phyloP scores from a whole-genome alignment of 345 rosid genomes.

The Rhizophora mangle region DNA sequence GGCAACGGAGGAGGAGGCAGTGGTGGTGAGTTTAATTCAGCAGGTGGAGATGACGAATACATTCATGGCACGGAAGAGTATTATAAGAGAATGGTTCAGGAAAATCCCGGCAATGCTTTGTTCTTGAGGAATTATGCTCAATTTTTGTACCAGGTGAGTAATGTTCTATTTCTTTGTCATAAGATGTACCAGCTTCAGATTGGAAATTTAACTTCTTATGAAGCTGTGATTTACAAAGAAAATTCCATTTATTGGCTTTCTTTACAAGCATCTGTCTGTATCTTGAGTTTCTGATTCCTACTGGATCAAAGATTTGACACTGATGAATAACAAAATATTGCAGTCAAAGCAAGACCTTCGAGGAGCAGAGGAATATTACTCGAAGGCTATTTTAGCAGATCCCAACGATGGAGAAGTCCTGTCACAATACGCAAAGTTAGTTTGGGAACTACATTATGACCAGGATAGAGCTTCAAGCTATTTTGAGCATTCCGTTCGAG shows the following conservation, averaged over 20 bases:
- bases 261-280: too few relatives aligned
- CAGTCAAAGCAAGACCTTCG: conserved; percentile 38
- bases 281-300: too few relatives aligned
- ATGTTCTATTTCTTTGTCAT: neutral
- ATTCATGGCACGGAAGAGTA: conserved; percentile 40
- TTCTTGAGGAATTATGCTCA: conserved; percentile 59
- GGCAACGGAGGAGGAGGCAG: conserved; percentile 22
- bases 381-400: conserved; percentile 46
- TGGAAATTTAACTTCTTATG: too few relatives aligned
- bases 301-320: neutral
- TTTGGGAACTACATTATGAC: conserved; percentile 47
- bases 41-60: conserved; percentile 34
- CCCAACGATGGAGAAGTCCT: conserved; percentile 48
- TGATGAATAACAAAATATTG: neutral
- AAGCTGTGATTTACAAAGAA: too few relatives aligned
- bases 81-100: conserved; percentile 51
- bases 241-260: too few relatives aligned
- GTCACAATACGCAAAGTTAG: conserved; percentile 42
- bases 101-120: conserved; percentile 54
- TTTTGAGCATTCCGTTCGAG: conserved; percentile 43
- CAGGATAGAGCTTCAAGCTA: conserved; percentile 37
- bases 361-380: conserved; percentile 46
- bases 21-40: conserved; percentile 22
- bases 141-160: conserved; percentile 46
- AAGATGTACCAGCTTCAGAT: too few relatives aligned